These are phyloP conservation scores for Moringa oleifera DNA, from an alignment of 345 rosid genomes.

Conservation along the genomic window DNA sequence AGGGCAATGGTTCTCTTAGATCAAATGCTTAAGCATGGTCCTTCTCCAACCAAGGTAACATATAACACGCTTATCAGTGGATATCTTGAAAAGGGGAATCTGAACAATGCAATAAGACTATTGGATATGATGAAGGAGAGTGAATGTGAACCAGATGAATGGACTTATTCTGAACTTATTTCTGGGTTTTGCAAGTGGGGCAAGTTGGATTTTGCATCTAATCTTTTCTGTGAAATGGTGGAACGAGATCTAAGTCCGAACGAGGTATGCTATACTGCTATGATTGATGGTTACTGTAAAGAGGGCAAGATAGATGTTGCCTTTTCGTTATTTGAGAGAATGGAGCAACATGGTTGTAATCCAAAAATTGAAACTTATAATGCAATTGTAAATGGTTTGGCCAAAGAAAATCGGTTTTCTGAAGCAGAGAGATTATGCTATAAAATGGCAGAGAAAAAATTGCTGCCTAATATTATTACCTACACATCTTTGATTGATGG, in stretches of 20 bases:
- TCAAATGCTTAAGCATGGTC: constrained; percentile 42
- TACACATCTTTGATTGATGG: constrained; percentile 59
- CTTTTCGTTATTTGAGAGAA: constrained; percentile 38
- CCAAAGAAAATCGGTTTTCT: constrained; percentile 29
- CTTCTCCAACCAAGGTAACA: constrained; percentile 44
- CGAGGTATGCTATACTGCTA: constrained; percentile 46
- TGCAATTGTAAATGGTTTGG: constrained; percentile 42
- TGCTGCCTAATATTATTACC: constrained; percentile 46
- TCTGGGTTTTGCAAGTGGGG: constrained; percentile 51
- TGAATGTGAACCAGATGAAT: constrained; percentile 41
- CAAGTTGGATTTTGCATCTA: constrained; percentile 37
- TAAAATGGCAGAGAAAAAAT: constrained; percentile 38
- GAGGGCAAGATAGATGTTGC: constrained; percentile 49
- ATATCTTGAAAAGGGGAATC: constrained; percentile 34
- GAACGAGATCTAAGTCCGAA: constrained; percentile 39
- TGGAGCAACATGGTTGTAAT: constrained; percentile 39
- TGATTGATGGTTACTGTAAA: constrained; percentile 60
- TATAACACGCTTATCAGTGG: constrained; percentile 46
- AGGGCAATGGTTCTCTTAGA: constrained; percentile 46
- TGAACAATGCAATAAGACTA: constrained; percentile 41
- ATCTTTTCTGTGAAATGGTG: constrained; percentile 38
- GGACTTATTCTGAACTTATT: constrained; percentile 59
- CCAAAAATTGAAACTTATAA: constrained; percentile 47
- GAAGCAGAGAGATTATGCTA: constrained; percentile 36
- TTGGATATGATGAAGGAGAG: constrained; percentile 42